Percentiles rank a stretch among this genome's conserved stretches.
phyloP scores from a whole-genome alignment of 148 eudicot species.

The Rhododendron mucronatum region DNA sequence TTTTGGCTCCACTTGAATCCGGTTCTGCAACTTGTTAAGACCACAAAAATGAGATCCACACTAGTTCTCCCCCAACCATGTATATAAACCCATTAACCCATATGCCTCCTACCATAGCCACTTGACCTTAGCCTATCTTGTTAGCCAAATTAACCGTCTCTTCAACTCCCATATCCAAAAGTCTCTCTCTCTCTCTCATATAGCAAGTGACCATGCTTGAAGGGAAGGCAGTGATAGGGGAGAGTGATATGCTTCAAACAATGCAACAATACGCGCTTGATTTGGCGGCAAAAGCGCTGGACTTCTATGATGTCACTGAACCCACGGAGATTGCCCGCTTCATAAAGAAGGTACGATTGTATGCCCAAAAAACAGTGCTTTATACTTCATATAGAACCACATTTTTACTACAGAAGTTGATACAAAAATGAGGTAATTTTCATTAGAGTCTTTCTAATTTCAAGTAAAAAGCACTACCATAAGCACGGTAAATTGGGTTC shows the following conservation, averaged over 20 bases:
- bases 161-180: neutral
- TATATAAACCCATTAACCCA: neutral
- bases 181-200: neutral
- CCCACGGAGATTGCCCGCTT: constrained; percentile 73
- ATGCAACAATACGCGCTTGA: constrained; percentile 68
- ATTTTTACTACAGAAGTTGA: neutral
- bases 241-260: neutral
- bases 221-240: constrained; percentile 4
- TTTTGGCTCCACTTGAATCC: neutral
- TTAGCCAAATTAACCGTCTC: neutral
- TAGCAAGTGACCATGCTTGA: neutral
- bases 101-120: neutral
- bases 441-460: too few species aligned
- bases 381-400: neutral
- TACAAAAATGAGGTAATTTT: too few species aligned
- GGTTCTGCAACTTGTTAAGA: neutral
- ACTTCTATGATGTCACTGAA: constrained; percentile 72
- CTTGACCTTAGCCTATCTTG: neutral
- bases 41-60: neutral
- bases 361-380: neutral
- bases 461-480: neutral
- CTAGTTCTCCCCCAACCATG: neutral
- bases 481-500: neutral
- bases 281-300: constrained; percentile 75
- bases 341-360: constrained; percentile 55